These are phyloP conservation scores for Trichoderma simmonsii DNA, from an alignment of 2,329 filamentous ascomycete species.

Conservation along the genomic window DNA sequence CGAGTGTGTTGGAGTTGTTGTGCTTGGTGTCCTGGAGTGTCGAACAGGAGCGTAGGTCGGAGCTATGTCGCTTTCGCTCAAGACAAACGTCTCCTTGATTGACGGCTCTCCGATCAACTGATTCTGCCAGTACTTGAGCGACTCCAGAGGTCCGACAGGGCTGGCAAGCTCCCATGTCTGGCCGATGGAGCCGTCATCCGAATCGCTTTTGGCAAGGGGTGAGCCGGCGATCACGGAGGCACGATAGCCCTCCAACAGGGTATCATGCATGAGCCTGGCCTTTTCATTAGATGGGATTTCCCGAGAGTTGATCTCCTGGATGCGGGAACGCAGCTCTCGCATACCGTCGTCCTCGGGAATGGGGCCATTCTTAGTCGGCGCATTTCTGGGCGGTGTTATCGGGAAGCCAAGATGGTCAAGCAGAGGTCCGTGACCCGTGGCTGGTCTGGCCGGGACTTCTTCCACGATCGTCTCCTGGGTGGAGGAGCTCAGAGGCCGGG, in stretches of 20 bases:
- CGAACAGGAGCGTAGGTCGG: conserved; percentile 64
- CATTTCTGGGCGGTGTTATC: conserved; percentile 24
- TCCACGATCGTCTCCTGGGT: conserved; percentile 36
- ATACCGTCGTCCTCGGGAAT: conserved; percentile 80
- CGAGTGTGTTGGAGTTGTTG: conserved; percentile 22
- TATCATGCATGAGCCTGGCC: conserved; percentile 66
- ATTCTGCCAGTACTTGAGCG: conserved; percentile 59
- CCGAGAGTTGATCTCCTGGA: conserved; percentile 64
- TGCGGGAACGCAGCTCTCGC: conserved; percentile 61
- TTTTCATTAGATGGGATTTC: conserved; percentile 61
- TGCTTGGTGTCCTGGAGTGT: conserved; percentile 43
- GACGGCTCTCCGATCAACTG: conserved; percentile 38
- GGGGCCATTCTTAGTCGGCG: conserved; percentile 27
- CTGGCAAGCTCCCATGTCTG: conserved; percentile 39
- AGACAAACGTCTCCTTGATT: conserved; percentile 42
- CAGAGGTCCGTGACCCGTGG: conserved; percentile 24
- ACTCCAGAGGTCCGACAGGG: conserved; percentile 47
- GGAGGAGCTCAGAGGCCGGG: conserved; percentile 33
- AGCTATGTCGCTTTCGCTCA: conserved; percentile 59
- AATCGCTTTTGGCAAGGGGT: conserved; percentile 20
- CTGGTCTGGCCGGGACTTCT: conserved; percentile 24
- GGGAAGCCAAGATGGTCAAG: conserved; percentile 36
- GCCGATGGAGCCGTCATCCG: conserved; percentile 24
- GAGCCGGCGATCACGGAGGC: conserved; percentile 30
- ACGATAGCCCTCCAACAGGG: conserved; percentile 67